A percentile compares a stretch with the other conserved stretches of the same genome.
Evolutionary conservation across 495 filamentous ascomycete genomes (phyloP).

Genomic region (Staphylotrichum longicolle): DNA sequence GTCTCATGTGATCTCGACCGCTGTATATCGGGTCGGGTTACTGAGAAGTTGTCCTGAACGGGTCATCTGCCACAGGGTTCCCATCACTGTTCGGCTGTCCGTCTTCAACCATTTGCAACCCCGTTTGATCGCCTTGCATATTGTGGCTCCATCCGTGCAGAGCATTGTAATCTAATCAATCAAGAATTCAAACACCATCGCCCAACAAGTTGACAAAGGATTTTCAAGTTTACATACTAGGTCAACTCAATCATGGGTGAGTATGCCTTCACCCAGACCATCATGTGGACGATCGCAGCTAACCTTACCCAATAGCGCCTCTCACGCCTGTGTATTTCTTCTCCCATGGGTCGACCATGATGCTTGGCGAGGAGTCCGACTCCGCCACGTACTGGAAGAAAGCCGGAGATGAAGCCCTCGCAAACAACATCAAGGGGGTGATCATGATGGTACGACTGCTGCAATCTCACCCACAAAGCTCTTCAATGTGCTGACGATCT

Average conservation of each 20-base stretch:
- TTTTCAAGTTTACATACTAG: too few species aligned
- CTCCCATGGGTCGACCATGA: constrained; percentile 67
- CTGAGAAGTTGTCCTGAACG: too few species aligned
- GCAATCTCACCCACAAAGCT: background rate
- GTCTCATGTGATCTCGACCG: too few species aligned
- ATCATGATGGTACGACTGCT: constrained; percentile 56
- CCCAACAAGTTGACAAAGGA: too few species aligned
- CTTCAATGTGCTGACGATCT: background rate
- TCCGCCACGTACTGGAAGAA: constrained; percentile 61
- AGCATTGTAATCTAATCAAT: too few species aligned
- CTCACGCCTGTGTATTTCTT: constrained; percentile 60
- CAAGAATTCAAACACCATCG: too few species aligned
- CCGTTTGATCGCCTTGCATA: too few species aligned
- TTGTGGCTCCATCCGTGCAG: too few species aligned
- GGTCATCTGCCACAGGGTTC: too few species aligned
- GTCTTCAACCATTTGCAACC: too few species aligned
- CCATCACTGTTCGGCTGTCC: too few species aligned
- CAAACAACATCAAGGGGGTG: constrained; percentile 54
- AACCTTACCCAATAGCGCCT: background rate
- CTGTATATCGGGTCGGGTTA: too few species aligned
- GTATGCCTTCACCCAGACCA: background rate
- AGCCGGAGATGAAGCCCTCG: constrained; percentile 58
- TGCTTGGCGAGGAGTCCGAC: constrained; percentile 59
- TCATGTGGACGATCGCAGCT: background rate
- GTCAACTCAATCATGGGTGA: background rate